phyloP scores from a whole-genome alignment of 2,329 filamentous ascomycete species.

The Pestalotiopsis sp. region DNA sequence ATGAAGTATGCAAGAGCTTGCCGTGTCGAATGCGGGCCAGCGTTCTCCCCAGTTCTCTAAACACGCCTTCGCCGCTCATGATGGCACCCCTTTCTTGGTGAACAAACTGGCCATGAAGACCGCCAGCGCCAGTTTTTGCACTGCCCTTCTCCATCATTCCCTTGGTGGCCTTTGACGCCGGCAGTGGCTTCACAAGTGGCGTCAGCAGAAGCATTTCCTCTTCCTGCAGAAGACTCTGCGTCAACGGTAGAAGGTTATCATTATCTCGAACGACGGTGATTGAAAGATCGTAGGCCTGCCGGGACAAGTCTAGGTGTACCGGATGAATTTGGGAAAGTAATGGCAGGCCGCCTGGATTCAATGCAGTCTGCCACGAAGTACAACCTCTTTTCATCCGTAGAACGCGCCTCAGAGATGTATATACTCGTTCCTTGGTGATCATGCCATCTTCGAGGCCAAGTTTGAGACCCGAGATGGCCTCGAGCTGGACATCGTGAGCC shows the following conservation, averaged over 20 bases:
- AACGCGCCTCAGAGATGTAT: slow-evolving; percentile 78
- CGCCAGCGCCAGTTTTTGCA: slow-evolving; percentile 34
- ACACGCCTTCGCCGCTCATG: slow-evolving; percentile 92
- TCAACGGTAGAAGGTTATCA: slow-evolving; percentile 80
- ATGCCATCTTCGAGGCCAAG: slow-evolving; percentile 89
- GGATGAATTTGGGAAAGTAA: slow-evolving; percentile 81
- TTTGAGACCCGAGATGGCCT: slow-evolving; percentile 88
- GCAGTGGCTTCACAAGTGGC: slow-evolving; percentile 88
- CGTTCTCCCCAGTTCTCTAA: slow-evolving; percentile 84
- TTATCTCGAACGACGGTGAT: slow-evolving; percentile 93
- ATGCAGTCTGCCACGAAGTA: slow-evolving; percentile 87
- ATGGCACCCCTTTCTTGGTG: slow-evolving; percentile 66
- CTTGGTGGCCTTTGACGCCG: slow-evolving; percentile 82
- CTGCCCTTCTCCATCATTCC: slow-evolving; percentile 61
- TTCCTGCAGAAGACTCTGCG: slow-evolving; percentile 77
- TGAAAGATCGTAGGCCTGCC: slow-evolving; percentile 85
- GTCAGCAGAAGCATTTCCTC: slow-evolving; percentile 91
- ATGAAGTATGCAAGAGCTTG: slow-evolving; percentile 89
- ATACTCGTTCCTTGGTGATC: slow-evolving; percentile 78
- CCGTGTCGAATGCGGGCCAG: slow-evolving; percentile 85
- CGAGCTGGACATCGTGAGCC: slow-evolving; percentile 84
- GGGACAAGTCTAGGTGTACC: slow-evolving; percentile 78
- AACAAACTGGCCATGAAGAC: slow-evolving; percentile 56
- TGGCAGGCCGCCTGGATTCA: slow-evolving; percentile 81
- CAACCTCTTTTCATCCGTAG: slow-evolving; percentile 81